A percentile compares a stretch with the other conserved stretches of the same genome.
Evolutionary conservation across 257 asterid species (phyloP).

Genomic region (Solanum lignicaule): DNA sequence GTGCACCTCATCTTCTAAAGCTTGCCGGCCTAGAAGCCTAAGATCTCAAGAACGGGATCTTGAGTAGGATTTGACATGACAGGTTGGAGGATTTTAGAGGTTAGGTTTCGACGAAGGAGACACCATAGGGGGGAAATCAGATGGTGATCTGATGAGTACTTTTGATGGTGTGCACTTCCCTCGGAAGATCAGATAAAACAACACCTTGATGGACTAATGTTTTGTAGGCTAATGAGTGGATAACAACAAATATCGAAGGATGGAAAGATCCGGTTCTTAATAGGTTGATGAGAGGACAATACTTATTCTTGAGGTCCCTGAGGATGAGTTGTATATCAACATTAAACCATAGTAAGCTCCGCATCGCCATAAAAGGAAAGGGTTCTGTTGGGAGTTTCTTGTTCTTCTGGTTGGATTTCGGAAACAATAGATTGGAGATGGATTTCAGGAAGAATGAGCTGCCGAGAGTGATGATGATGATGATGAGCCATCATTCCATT

Average conservation of each 20-base stretch:
- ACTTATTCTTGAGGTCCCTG: neutral
- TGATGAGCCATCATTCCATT: neutral
- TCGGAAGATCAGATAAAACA: neutral
- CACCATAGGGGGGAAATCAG: neutral
- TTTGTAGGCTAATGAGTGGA: neutral
- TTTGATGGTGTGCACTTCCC: neutral
- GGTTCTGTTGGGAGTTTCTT: neutral
- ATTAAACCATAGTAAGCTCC: neutral
- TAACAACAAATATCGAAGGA: neutral
- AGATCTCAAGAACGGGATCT: neutral
- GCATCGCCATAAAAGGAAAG: neutral
- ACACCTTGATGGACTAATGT: neutral
- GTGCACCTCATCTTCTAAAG: neutral
- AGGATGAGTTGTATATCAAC: neutral
- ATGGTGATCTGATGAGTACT: neutral
- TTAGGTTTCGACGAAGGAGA: neutral
- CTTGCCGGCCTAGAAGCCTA: neutral
- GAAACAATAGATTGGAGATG: neutral
- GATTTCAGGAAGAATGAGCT: neutral
- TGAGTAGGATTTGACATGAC: neutral
- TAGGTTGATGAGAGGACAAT: neutral
- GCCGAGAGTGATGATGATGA: neutral
- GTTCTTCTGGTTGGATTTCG: neutral
- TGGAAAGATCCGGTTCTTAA: neutral
- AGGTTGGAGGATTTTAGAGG: neutral